Conservation (phyloP, 768 basidiomycete genomes). For the Leccinellum luteum region DNA sequence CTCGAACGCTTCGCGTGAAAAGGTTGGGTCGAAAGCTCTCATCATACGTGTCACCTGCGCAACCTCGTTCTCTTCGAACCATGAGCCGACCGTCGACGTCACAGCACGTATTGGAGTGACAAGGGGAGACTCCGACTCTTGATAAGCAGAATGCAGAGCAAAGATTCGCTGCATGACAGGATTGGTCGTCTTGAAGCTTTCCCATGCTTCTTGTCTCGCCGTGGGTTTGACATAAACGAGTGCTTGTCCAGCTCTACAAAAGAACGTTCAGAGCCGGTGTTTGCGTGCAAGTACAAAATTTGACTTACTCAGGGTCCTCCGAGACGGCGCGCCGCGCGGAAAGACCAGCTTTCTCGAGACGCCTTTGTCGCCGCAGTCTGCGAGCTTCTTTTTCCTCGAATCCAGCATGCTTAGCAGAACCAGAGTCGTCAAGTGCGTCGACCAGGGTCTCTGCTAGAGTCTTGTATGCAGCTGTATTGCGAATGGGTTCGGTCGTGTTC, state of each 20-base stretch:
- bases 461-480: conserved; percentile 95
- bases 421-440: conserved; percentile 92
- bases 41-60: conserved; percentile 91
- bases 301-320: conserved; percentile 78
- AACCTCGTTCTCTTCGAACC: conserved; percentile 97
- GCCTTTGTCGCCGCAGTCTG: conserved; percentile 70
- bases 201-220: conserved; percentile 77
- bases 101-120: conserved; percentile 78
- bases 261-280: background rate
- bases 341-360: conserved; percentile 84
- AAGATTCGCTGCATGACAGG: conserved; percentile 64
- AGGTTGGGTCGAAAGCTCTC: conserved; percentile 84
- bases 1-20: conserved; percentile 83
- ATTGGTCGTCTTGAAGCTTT: conserved; percentile 73
- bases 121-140: conserved; percentile 92
- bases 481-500: conserved; percentile 92
- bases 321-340: conserved; percentile 46
- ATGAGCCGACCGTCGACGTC: conserved; percentile 80
- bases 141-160: conserved; percentile 66
- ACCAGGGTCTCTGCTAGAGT: conserved; percentile 81
- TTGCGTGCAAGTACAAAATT: background rate
- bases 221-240: conserved; percentile 84
- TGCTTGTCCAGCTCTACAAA: conserved; percentile 74
- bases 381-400: conserved; percentile 95
- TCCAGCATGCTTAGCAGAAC: conserved; percentile 90